These are phyloP conservation scores for Gardenia jasminoides DNA, from an alignment of 257 asterid species.

Conservation along the genomic window DNA sequence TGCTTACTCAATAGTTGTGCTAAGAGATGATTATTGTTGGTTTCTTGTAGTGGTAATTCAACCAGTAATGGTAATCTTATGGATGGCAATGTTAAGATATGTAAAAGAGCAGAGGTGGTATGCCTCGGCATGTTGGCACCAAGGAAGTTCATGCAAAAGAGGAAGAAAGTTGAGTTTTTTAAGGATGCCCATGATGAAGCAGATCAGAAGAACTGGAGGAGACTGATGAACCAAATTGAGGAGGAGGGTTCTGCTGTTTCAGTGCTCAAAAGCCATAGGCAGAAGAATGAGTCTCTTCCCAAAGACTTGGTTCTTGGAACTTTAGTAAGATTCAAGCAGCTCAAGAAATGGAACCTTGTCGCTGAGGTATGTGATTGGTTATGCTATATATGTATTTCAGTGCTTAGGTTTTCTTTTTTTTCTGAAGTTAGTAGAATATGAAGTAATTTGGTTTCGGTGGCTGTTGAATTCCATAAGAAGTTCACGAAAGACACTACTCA, in stretches of 20 bases:
- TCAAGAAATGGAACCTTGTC: slow-evolving; percentile 94
- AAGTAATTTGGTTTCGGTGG: not conserved
- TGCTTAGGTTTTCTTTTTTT: not conserved
- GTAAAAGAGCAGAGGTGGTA: slow-evolving; percentile 50
- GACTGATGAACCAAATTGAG: slow-evolving; percentile 83
- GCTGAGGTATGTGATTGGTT: slow-evolving; percentile 58
- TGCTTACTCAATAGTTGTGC: no score
- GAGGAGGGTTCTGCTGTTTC: slow-evolving; percentile 70
- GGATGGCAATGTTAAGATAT: no score
- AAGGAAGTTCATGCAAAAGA: slow-evolving; percentile 89
- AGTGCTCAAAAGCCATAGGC: slow-evolving; percentile 66
- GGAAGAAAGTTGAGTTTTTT: slow-evolving; percentile 79
- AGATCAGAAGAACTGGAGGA: slow-evolving; percentile 87
- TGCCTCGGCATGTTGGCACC: slow-evolving; percentile 90
- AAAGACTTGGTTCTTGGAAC: slow-evolving; percentile 86
- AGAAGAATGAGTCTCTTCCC: slow-evolving; percentile 64
- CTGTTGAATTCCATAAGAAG: not conserved
- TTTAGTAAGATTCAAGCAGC: slow-evolving; percentile 88
- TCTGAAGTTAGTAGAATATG: not conserved
- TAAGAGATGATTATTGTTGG: no score
- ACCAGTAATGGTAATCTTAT: no score
- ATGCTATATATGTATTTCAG: not conserved
- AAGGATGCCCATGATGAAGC: slow-evolving; percentile 73
- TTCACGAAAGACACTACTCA: not conserved
- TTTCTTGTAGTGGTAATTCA: no score